These are phyloP conservation scores for Arabis hirsuta DNA, from an alignment of 345 rosid species.

Conservation along the genomic window DNA sequence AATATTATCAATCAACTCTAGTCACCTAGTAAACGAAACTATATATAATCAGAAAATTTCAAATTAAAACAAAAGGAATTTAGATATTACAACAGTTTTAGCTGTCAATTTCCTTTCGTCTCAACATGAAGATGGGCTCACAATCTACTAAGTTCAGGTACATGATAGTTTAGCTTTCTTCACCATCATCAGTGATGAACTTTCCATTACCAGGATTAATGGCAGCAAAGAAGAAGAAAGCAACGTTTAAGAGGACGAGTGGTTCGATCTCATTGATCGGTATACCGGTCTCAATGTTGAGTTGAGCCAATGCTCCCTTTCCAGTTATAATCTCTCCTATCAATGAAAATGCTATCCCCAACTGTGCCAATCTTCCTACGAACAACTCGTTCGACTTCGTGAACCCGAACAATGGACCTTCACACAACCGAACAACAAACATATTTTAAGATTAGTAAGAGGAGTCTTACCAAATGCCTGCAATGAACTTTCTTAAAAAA, in stretches of 20 bases:
- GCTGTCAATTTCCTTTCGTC: slow-evolving; percentile 28
- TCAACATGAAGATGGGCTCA: slow-evolving; percentile 36
- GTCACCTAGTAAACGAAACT: neutral
- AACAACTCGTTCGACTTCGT: slow-evolving; percentile 92
- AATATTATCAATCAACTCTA: slow-evolving; percentile 5
- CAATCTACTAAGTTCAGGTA: slow-evolving; percentile 18
- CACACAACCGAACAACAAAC: slow-evolving; percentile 23
- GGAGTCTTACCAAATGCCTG: too few relatives aligned
- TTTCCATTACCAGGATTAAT: slow-evolving; percentile 94
- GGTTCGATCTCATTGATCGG: slow-evolving; percentile 92
- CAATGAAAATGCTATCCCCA: slow-evolving; percentile 92
- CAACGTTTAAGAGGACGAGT: slow-evolving; percentile 81
- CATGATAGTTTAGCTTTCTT: slow-evolving; percentile 38
- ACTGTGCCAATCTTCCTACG: slow-evolving; percentile 94
- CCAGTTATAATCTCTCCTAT: slow-evolving; percentile 94
- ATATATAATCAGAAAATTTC: slow-evolving; percentile 29
- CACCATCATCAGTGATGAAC: slow-evolving; percentile 81
- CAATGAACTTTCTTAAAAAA: too few relatives aligned
- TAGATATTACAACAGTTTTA: slow-evolving; percentile 36
- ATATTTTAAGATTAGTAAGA: slow-evolving; percentile 21
- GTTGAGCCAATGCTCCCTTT: slow-evolving; percentile 95
- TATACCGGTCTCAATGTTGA: slow-evolving; percentile 94
- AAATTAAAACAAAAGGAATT: slow-evolving; percentile 37
- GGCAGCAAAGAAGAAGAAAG: slow-evolving; percentile 92
- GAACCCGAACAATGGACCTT: slow-evolving; percentile 96